Base-by-base conservation (phyloP, 2,329 filamentous ascomycete genomes). In the Aspergillus pseudotamarii region DNA sequence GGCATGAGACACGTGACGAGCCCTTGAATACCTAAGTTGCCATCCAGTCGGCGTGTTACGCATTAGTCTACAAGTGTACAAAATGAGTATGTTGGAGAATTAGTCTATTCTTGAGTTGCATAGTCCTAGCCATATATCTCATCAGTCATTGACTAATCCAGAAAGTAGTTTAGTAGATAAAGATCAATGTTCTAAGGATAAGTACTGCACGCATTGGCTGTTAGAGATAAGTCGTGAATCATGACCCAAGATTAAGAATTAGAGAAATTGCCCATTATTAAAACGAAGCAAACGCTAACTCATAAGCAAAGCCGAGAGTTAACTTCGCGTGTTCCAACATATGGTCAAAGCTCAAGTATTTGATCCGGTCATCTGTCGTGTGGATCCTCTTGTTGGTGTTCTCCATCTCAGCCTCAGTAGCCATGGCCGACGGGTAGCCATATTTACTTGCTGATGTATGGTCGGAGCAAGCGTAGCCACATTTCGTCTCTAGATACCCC, bases 281-380 rank as follows among this genome's bases (percentile, higher is more conserved):
- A 48, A 94, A 91, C 64, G 91, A 83, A 23, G 91, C 88, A 80
- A 92, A 92, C 11, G 89, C 92, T 64, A 96, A 85, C 81, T 97
- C 93, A 72, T 94, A 94, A 5, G 89, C 92, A 69, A 96, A 85
- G 6, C 90, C 91, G 36, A 96, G 82, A 1, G 92, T 95, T 84
- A 97, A 85, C 75, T 88, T 90, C 26, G 92, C 92, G 78, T 97
- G 93, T 81, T 97, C 89, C 38, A 95, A 84, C 93, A 97, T 96
- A 77, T 97, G 93, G 75, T 94, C 88, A 75, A 96, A 96, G 70
- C 88, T 88, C 63, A 94, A 79, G 67, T 87, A 88, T 73, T 90
- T 84, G 67, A 93, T 87, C 72, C 86, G 87, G 73, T 94, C 91
- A 64, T 89, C 85, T 0, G 88, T 89, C 0, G 87, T 88, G 79